A percentile compares a stretch with the other conserved stretches of the same genome.
Evolutionary conservation across 768 basidiomycete species (phyloP).

Genomic region (Termitomyces eurrhizus): DNA sequence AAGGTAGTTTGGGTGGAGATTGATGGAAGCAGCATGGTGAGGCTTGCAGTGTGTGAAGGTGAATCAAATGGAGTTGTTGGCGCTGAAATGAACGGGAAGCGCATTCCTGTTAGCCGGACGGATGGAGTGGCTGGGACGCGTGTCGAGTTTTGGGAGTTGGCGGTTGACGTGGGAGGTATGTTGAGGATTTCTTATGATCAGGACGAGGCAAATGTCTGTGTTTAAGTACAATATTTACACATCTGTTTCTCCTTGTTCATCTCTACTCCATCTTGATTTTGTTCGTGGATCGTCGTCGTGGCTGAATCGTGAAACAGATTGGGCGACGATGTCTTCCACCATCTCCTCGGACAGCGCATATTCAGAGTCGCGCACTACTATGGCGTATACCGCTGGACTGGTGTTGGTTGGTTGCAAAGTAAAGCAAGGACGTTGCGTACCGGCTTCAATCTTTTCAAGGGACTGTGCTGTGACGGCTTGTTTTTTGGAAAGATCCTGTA

Average conservation of each 20-base stretch:
- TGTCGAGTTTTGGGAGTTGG: slow-evolving; percentile 20
- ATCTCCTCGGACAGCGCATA: slow-evolving; percentile 66
- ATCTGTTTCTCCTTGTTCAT: slow-evolving; percentile 20
- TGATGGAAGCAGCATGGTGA: slow-evolving; percentile 8
- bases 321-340: slow-evolving; percentile 64
- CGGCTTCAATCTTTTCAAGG: slow-evolving; percentile 93
- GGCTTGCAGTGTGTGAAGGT: slow-evolving; percentile 15
- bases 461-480: slow-evolving; percentile 82
- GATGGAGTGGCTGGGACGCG: slow-evolving; percentile 12
- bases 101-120: slow-evolving; percentile 14
- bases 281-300: slow-evolving; percentile 3
- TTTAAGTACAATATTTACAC: background rate
- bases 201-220: background rate
- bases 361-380: slow-evolving; percentile 69
- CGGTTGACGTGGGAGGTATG: slow-evolving; percentile 17
- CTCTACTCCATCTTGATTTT: slow-evolving; percentile 13
- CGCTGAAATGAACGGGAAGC: slow-evolving; percentile 25
- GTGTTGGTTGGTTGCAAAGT: background rate
- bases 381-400: slow-evolving; percentile 62
- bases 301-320: slow-evolving; percentile 34
- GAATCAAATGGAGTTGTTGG: slow-evolving; percentile 9
- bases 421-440: slow-evolving; percentile 35
- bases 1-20: no score
- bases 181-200: slow-evolving; percentile 20
- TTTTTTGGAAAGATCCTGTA: slow-evolving; percentile 80